Percentiles rank a stretch among this genome's conserved stretches.
phyloP scores from a whole-genome alignment of 2,329 filamentous ascomycete genomes.

The Fusarium gaditjirri region DNA sequence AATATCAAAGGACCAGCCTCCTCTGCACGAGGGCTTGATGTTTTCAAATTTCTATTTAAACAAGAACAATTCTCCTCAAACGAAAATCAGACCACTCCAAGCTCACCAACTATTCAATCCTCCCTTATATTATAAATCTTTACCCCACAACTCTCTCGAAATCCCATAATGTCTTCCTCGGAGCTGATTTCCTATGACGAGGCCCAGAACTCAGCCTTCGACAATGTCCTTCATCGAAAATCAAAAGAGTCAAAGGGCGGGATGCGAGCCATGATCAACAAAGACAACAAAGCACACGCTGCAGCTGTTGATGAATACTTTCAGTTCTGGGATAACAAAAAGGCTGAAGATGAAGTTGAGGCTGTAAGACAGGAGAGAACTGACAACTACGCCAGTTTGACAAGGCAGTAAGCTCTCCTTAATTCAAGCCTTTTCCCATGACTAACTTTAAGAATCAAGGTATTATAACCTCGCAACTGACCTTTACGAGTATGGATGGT shows the following conservation, averaged over 20 bases:
- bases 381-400: slow-evolving; percentile 87
- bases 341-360: slow-evolving; percentile 77
- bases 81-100: neutral
- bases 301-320: slow-evolving; percentile 87
- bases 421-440: fast-evolving
- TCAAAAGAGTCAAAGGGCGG: slow-evolving; percentile 74
- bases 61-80: neutral
- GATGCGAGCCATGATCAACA: slow-evolving; percentile 82
- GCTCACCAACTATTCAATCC: fast-evolving
- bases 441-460: slow-evolving; percentile 53
- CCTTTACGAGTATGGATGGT: slow-evolving; percentile 95
- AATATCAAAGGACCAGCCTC: slow-evolving; percentile 4
- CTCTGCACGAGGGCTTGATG: neutral
- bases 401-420: slow-evolving; percentile 74
- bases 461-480: slow-evolving; percentile 95
- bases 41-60: slow-evolving; percentile 20
- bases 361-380: slow-evolving; percentile 73
- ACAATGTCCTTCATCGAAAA: slow-evolving; percentile 79
- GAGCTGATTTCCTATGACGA: slow-evolving; percentile 81
- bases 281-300: slow-evolving; percentile 77
- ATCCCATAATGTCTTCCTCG: slow-evolving; percentile 36
- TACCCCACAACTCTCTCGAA: neutral
- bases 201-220: slow-evolving; percentile 83
- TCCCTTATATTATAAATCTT: fast-evolving
- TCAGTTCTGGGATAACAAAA: slow-evolving; percentile 90